These are phyloP conservation scores for Phaeotremella skinneri DNA, from an alignment of 768 basidiomycete species.

Conservation along the genomic window DNA sequence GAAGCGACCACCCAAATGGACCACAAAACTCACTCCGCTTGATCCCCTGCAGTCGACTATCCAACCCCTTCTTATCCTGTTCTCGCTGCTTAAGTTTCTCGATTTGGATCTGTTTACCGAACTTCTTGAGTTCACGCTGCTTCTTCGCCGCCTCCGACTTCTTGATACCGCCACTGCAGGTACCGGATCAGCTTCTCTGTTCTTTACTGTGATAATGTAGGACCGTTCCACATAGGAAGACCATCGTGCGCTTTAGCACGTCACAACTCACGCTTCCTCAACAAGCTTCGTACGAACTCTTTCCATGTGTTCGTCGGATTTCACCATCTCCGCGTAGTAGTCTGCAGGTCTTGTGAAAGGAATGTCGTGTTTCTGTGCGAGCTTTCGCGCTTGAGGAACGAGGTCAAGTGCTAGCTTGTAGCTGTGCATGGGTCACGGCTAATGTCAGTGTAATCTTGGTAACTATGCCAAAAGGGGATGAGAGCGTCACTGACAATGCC, in stretches of 20 bases:
- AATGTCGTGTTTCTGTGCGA: constrained; percentile 70
- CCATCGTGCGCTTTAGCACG: background rate
- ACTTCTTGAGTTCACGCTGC: constrained; percentile 94
- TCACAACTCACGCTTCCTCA: constrained; percentile 64
- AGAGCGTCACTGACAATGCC: constrained; percentile 70
- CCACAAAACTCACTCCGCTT: constrained; percentile 71
- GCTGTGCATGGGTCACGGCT: constrained; percentile 54
- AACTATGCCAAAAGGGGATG: background rate
- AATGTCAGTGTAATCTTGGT: background rate
- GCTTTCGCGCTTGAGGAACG: constrained; percentile 68
- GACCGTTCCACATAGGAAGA: no score
- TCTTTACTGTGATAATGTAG: no score
- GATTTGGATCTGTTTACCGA: constrained; percentile 93
- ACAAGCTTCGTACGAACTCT: constrained; percentile 84
- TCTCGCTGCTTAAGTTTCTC: constrained; percentile 91
- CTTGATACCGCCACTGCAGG: constrained; percentile 68
- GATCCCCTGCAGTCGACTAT: constrained; percentile 76
- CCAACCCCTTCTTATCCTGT: constrained; percentile 84
- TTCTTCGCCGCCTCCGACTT: constrained; percentile 86
- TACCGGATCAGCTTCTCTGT: background rate
- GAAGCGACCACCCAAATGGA: constrained; percentile 6
- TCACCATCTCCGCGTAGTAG: constrained; percentile 99
- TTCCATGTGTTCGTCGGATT: constrained; percentile 96
- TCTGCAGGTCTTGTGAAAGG: constrained; percentile 89
- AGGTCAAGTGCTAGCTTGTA: constrained; percentile 92